phyloP scores from a whole-genome alignment of 75 land plant species.

The Cunninghamia lanceolata region DNA sequence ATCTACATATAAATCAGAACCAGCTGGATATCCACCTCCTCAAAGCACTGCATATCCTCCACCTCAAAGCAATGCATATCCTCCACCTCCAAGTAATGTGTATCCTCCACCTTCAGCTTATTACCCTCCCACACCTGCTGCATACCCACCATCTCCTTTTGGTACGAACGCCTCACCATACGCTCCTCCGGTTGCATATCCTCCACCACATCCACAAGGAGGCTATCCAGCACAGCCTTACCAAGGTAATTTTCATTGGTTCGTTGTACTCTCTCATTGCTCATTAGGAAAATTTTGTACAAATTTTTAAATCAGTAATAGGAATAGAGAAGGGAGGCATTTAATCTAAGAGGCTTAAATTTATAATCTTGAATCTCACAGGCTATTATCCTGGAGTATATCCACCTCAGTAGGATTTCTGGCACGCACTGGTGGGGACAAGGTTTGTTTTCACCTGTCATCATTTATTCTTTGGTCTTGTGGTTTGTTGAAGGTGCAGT shows the following conservation, averaged over 20 bases:
- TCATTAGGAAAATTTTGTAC: neutral
- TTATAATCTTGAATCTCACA: neutral
- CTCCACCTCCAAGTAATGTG: conserved; percentile 24
- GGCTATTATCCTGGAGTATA: conserved; percentile 11
- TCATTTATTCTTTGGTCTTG: neutral
- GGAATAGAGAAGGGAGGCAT: neutral
- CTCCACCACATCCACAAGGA: conserved; percentile 11
- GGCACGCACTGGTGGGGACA: neutral
- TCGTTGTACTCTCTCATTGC: neutral
- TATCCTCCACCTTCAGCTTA: conserved; percentile 19
- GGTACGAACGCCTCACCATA: conserved; percentile 8
- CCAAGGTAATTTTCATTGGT: neutral
- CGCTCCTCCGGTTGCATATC: conserved; percentile 7
- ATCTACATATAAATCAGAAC: conserved; percentile 3
- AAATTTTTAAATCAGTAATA: neutral
- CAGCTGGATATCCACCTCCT: conserved; percentile 12
- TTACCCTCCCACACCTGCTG: conserved; percentile 11
- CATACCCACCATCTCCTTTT: conserved; percentile 18
- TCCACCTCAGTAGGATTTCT: neutral
- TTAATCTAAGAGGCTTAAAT: neutral
- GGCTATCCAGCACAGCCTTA: conserved; percentile 18
- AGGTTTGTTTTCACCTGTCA: neutral
- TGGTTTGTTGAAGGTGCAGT: neutral
- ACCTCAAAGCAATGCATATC: conserved; percentile 12
- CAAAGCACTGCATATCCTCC: conserved; percentile 12